phyloP scores from a whole-genome alignment of 2,329 filamentous ascomycete genomes.

The Plectosphaerella cucumerina region DNA sequence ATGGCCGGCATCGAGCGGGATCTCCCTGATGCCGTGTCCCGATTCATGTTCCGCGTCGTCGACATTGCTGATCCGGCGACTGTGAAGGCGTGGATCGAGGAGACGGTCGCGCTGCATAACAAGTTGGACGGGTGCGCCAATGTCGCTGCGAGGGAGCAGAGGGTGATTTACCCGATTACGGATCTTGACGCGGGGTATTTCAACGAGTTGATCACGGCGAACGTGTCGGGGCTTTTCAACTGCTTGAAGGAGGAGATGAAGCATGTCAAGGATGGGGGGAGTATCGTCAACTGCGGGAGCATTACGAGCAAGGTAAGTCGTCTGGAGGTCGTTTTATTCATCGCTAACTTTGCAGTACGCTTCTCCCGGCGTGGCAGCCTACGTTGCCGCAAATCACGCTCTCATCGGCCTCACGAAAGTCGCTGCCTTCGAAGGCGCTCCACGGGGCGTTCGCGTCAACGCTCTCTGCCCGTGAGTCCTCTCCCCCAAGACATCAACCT shows the following conservation, averaged over 20 bases:
- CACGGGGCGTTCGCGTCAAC: conserved; percentile 15
- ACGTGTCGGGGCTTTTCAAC: conserved; percentile 15
- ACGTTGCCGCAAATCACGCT: conserved; percentile 31
- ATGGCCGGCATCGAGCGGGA: conserved; percentile 7
- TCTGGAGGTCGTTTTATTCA: too few species aligned
- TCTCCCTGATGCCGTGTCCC: not conserved
- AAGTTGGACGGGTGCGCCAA: conserved; percentile 5
- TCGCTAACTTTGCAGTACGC: conserved; percentile 4
- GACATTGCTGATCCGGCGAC: conserved; percentile 2
- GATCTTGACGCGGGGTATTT: conserved; percentile 15
- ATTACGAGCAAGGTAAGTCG: conserved; percentile 17
- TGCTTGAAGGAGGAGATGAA: conserved; percentile 16
- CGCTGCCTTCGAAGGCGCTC: conserved; percentile 31
- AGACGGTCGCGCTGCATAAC: conserved; percentile 4
- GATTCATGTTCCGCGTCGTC: conserved; percentile 5
- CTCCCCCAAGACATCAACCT: not conserved
- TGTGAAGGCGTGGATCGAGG: conserved; percentile 1
- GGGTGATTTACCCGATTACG: conserved; percentile 16
- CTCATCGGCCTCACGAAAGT: conserved; percentile 33
- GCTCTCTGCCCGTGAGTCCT: conserved; percentile 11
- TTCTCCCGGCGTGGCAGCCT: conserved; percentile 22
- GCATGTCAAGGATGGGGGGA: conserved; percentile 25
- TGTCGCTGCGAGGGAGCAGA: conserved; percentile 15
- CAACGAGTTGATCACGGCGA: conserved; percentile 14
- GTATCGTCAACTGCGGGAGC: conserved; percentile 40